Conservation (phyloP, 805 yeast species). For the Candida qinlingensis region DNA sequence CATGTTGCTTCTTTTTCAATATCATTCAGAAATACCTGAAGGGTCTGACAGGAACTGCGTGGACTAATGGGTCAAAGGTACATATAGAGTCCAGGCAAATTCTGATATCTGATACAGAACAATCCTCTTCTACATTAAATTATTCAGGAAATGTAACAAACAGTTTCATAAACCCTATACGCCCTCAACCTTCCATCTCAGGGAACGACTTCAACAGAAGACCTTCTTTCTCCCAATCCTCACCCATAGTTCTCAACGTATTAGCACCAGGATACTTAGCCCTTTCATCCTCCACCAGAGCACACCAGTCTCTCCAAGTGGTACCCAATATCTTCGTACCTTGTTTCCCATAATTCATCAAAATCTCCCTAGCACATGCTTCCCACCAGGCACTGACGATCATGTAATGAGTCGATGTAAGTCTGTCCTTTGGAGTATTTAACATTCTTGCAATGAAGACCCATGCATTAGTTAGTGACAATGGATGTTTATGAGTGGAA, state of each 20-base stretch:
- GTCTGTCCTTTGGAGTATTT: constrained; percentile 44
- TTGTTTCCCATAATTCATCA: constrained; percentile 60
- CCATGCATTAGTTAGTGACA: constrained; percentile 63
- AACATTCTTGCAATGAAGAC: constrained; percentile 62
- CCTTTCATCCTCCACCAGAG: constrained; percentile 41
- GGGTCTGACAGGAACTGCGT: too few relatives aligned
- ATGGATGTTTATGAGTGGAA: constrained; percentile 38
- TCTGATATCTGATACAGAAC: too few relatives aligned
- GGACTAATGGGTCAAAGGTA: too few relatives aligned
- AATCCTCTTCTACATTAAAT: too few relatives aligned
- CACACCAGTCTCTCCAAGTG: constrained; percentile 48
- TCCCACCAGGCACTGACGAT: constrained; percentile 91
- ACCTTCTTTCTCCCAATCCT: constrained; percentile 60
- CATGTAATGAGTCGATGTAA: constrained; percentile 66
- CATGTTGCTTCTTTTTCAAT: too few relatives aligned
- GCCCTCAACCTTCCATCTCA: constrained; percentile 23
- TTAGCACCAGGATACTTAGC: constrained; percentile 64
- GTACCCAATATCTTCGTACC: constrained; percentile 53
- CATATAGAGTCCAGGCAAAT: too few relatives aligned
- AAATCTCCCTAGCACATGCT: constrained; percentile 55
- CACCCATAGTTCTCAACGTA: constrained; percentile 69
- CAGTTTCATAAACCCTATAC: not conserved
- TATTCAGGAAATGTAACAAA: too few relatives aligned
- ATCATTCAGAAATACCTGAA: too few relatives aligned
- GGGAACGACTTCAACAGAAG: constrained; percentile 34